Conservation (phyloP, 805 yeast species). For the Pichia rugopelliculosa region DNA sequence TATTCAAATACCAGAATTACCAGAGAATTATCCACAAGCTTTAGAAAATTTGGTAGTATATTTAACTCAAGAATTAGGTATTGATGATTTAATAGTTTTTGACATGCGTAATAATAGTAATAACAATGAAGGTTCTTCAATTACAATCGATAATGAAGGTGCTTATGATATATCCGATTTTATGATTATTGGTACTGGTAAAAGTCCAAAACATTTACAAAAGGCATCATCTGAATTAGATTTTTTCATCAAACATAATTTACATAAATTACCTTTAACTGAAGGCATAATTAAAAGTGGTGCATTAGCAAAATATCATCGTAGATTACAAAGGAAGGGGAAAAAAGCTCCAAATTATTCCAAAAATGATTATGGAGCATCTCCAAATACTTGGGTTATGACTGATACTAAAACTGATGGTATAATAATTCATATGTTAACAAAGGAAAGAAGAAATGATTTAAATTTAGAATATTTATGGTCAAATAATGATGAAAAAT, state of each 20-base stretch:
- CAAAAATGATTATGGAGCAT: conserved; percentile 48
- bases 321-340: conserved; percentile 47
- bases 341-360: conserved; percentile 46
- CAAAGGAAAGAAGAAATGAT: conserved; percentile 57
- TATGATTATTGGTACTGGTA: conserved; percentile 67
- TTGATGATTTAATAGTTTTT: conserved; percentile 53
- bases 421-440: conserved; percentile 64
- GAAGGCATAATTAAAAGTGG: conserved; percentile 70
- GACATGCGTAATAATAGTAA: conserved; percentile 51
- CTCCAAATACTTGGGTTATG: conserved; percentile 76
- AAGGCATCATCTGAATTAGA: conserved; percentile 59
- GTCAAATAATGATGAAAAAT: conserved; percentile 22
- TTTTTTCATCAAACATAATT: conserved; percentile 48
- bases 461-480: conserved; percentile 69
- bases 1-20: conserved; percentile 47
- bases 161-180: conserved; percentile 35
- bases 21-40: conserved; percentile 48
- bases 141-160: conserved; percentile 19
- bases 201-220: conserved; percentile 65
- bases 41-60: conserved; percentile 39
- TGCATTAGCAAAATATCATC: conserved; percentile 41
- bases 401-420: conserved; percentile 59
- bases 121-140: too few relatives aligned
- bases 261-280: conserved; percentile 39
- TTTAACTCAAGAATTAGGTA: conserved; percentile 55